Base-by-base conservation (phyloP, 192 early-diverging fungal genomes). In the Phycomyces nitens region DNA sequence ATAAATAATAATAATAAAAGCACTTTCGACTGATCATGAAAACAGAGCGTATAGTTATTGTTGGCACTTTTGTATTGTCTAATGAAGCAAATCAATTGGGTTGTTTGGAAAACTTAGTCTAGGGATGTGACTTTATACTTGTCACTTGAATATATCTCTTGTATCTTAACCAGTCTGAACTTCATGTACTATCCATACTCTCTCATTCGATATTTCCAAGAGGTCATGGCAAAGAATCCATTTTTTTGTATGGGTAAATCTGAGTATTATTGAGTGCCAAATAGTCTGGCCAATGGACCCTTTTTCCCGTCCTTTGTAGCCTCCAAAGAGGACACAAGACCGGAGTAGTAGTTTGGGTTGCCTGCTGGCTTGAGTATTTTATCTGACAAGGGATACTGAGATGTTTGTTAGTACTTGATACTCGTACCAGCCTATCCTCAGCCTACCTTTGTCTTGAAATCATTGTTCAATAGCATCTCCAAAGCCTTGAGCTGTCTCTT, bases 291-390 rank as follows among this genome's bases (percentile, higher is more conserved):
- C 26, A 72, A 54, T 14, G 71, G 67, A 4, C 73, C 70, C 49
- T 75, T 75, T 57, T 75, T 75, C 29, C 66, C 66, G 62, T 79
- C 77, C 53, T 76, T 75, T 42, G 78, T 80, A 27, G 75, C 79
- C 52, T 79, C 76, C 18, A 84, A 56, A 52, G 73, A 73, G 15
- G 76, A 71, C 15, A 80, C 50, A 9, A 84, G 73, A 43, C 72
- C 69, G 24, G 76, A 72, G 62, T 84, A 84, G 62, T 84, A 82
- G 52, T 78, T 79, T 53, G 83, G 80, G 29, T 84, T 84, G 15
- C 78, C 68, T 40, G 80, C 78, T 22, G 83, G 83, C 12, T 60
- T 68, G 52, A 80, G 58, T n/a, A 82, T 75, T 69, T 78, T 80
- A 63, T 79, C 65, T 0, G 83, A 84, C 10, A 84, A 67, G 4